Percentiles rank a stretch among this genome's conserved stretches.
phyloP scores from a whole-genome alignment of 306 rosid genomes.

The Prinsepia uniflora region DNA sequence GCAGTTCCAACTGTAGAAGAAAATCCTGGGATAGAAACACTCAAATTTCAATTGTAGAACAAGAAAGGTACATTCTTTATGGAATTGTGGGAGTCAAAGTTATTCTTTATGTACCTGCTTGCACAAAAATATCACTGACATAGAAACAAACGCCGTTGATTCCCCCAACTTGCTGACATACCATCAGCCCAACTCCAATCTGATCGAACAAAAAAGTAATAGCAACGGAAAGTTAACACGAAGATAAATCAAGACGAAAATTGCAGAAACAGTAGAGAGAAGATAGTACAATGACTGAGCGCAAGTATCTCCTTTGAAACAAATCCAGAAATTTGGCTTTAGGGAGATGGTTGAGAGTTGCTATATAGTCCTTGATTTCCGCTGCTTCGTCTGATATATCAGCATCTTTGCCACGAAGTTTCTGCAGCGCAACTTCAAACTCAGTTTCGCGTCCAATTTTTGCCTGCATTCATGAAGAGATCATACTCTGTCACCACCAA shows the following conservation, averaged over 20 bases:
- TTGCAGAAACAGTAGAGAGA: slow-evolving; percentile 2
- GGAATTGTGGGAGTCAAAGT: not conserved
- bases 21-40: slow-evolving; percentile 46
- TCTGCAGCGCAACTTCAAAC: slow-evolving; percentile 55
- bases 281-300: slow-evolving; percentile 58
- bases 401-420: slow-evolving; percentile 71
- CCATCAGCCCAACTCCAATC: slow-evolving; percentile 88
- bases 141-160: slow-evolving; percentile 79
- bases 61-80: too few relatives aligned
- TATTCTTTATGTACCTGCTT: slow-evolving; percentile 51
- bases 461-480: slow-evolving; percentile 46
- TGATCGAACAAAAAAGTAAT: slow-evolving; percentile 24
- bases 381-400: slow-evolving; percentile 65
- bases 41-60: slow-evolving; percentile 10
- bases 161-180: slow-evolving; percentile 92
- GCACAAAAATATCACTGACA: slow-evolving; percentile 64
- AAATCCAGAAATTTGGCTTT: slow-evolving; percentile 68
- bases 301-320: slow-evolving; percentile 70
- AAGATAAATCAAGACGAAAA: not conserved
- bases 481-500: not conserved
- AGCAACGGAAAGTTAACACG: not conserved
- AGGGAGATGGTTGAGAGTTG: slow-evolving; percentile 61
- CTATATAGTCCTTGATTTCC: slow-evolving; percentile 84
- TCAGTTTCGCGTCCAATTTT: slow-evolving; percentile 54
- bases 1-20: slow-evolving; percentile 53